phyloP scores from a whole-genome alignment of 768 basidiomycete genomes.

The Mycena rosella region DNA sequence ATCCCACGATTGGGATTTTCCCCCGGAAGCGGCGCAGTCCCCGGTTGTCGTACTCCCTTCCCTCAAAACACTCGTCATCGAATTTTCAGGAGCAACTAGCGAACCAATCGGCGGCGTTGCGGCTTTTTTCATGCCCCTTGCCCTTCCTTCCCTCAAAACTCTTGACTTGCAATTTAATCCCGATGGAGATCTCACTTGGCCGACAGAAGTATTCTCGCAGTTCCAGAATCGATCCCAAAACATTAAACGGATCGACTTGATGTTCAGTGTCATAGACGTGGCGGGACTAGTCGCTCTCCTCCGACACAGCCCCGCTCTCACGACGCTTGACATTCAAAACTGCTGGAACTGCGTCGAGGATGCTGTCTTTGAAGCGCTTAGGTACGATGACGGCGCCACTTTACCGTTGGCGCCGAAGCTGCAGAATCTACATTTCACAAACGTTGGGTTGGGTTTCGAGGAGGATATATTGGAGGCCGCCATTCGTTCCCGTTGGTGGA shows the following conservation, averaged over 20 bases:
- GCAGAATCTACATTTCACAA: background rate
- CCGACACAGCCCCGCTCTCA: background rate
- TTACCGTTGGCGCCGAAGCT: constrained; percentile 14
- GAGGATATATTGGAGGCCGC: background rate
- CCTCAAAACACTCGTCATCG: background rate
- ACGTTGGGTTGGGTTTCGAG: background rate
- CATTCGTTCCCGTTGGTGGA: constrained; percentile 16
- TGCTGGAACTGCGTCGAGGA: background rate
- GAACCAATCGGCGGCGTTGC: background rate
- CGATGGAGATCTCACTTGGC: constrained; percentile 3
- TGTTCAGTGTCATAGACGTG: background rate
- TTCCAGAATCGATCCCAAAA: constrained; percentile 11
- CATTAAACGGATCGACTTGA: background rate
- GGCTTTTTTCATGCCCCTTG: constrained; percentile 13
- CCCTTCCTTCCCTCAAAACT: constrained; percentile 15
- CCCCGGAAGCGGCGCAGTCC: background rate
- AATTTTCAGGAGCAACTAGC: background rate
- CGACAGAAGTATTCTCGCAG: background rate
- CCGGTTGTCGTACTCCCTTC: constrained; percentile 11
- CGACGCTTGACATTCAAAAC: background rate
- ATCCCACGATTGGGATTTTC: background rate
- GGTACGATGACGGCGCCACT: background rate
- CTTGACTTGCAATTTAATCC: constrained; percentile 4
- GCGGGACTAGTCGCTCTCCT: constrained; percentile 2
- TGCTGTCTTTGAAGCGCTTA: background rate